A percentile compares a stretch with the other conserved stretches of the same genome.
Conservation (phyloP, 1,284 basidiomycete genomes). For the Cryptococcus amylolentus region DNA sequence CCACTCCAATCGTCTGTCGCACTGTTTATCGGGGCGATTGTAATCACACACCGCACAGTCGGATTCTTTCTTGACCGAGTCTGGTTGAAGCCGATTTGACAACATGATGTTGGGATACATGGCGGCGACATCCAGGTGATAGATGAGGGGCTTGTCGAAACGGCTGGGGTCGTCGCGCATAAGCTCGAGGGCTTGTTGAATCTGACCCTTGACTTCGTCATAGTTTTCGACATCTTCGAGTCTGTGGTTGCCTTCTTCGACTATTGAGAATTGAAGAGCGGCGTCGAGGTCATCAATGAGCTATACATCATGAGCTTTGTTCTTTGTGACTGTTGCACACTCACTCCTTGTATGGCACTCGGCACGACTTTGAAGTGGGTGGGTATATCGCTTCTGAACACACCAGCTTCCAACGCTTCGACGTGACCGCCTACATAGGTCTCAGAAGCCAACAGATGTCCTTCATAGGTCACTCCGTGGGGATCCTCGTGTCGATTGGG, state of each 20-base stretch:
- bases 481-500: constrained; percentile 95
- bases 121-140: constrained; percentile 97
- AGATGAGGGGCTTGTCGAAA: constrained; percentile 89
- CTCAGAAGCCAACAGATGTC: constrained; percentile 92
- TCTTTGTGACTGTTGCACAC: constrained; percentile 12
- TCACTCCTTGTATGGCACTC: constrained; percentile 74
- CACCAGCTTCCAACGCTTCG: constrained; percentile 96
- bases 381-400: constrained; percentile 93
- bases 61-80: constrained; percentile 95
- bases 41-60: constrained; percentile 98
- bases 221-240: constrained; percentile 92
- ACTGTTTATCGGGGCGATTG: constrained; percentile 92
- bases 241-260: constrained; percentile 77
- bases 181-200: constrained; percentile 72
- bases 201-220: constrained; percentile 81
- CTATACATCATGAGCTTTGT: constrained; percentile 50
- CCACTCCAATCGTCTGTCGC: constrained; percentile 93
- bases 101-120: constrained; percentile 99
- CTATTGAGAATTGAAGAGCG: constrained; percentile 83
- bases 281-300: constrained; percentile 92
- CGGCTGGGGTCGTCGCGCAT: constrained; percentile 90
- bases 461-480: constrained; percentile 89
- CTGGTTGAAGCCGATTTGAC: constrained; percentile 96
- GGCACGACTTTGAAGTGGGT: constrained; percentile 96
- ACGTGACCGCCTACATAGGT: constrained; percentile 99